Base-by-base conservation (phyloP, 139 green algal genomes). In the Tetraselmis chui region DNA sequence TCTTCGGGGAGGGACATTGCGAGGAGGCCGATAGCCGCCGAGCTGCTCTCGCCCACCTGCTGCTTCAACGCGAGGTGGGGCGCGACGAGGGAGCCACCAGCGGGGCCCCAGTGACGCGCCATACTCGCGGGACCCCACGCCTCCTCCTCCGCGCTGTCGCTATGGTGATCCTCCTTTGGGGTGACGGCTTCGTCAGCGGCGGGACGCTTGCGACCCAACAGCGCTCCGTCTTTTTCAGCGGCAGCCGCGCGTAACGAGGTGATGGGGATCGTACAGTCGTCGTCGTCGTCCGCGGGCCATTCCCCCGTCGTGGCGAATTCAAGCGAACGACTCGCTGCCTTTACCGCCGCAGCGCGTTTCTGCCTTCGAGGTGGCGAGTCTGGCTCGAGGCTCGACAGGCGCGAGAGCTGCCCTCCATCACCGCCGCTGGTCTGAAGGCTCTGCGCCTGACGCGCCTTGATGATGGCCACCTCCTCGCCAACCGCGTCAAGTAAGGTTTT, bases 241-340 rank as follows among this genome's bases (percentile, higher is more conserved):
- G 45, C 11, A 67, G 45, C 45, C 45, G 45, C 45, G 45, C 45
- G 5, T 67, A 67, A 18, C 11, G 45, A 5, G 45, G 45, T 67
- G 45, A 67, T 67, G 45, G 45, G 45, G 45, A 67, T 67, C 11
- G 45, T 67, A 18, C 45, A 67, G 45, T 67, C 45, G 5, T 67
- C 45, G 45, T 80, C 81, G 27, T 80, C 81, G 25, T 84, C 81
- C 58, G 58, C 82, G 11, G 78, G 76, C 86, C 82, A 88, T 30
- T 80, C 85, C 31, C 85, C 85, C 0, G 85, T 89, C 29, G 75
- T 59, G 26, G 85, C 85, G 31, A 85, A 91, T 26, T 79, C 80
- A 0, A 84, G 83, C 1, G 88, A 87, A 22, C 74, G 59, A 29
- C 81, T 30, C 0, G 86, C 86, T 0, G 88, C 88, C 78, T 89